phyloP scores from a whole-genome alignment of 768 basidiomycete genomes.

The Suillus tomentosus region DNA sequence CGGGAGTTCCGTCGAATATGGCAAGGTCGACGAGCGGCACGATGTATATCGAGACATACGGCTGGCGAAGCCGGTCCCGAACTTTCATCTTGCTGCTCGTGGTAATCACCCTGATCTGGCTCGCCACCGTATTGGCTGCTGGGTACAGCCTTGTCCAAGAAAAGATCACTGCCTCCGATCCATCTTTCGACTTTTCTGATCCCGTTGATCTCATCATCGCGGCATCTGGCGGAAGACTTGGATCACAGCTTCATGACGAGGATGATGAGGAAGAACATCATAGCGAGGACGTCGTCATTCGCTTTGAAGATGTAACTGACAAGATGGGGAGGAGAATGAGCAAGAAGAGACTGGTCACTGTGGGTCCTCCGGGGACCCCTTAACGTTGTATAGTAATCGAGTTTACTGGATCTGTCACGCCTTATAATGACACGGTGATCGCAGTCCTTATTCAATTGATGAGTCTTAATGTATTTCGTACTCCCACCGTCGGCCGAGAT shows the following conservation, averaged over 20 bases:
- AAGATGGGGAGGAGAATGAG: background rate
- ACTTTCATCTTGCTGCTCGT: slow-evolving; percentile 9
- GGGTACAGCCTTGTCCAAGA: slow-evolving; percentile 10
- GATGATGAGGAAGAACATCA: background rate
- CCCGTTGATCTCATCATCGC: slow-evolving; percentile 8
- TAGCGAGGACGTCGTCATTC: background rate
- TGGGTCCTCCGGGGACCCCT: background rate
- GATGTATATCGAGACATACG: slow-evolving; percentile 13
- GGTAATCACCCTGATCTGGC: slow-evolving; percentile 4
- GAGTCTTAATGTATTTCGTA: background rate
- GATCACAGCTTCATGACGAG: background rate
- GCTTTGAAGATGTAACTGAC: background rate
- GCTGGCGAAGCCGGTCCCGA: slow-evolving; percentile 5
- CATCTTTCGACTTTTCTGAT: slow-evolving; percentile 13
- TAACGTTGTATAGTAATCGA: background rate
- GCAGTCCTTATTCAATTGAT: background rate
- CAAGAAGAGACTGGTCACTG: slow-evolving; percentile 1
- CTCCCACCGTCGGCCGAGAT: too few relatives aligned
- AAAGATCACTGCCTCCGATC: background rate
- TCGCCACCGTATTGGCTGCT: background rate
- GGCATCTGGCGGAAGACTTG: slow-evolving; percentile 6
- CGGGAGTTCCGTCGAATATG: slow-evolving; percentile 8
- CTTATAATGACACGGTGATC: background rate
- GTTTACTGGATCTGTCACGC: background rate
- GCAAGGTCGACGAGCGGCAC: background rate